These are phyloP conservation scores for Neonectria magnoliae DNA, from an alignment of 2,329 filamentous ascomycete species.

Conservation along the genomic window DNA sequence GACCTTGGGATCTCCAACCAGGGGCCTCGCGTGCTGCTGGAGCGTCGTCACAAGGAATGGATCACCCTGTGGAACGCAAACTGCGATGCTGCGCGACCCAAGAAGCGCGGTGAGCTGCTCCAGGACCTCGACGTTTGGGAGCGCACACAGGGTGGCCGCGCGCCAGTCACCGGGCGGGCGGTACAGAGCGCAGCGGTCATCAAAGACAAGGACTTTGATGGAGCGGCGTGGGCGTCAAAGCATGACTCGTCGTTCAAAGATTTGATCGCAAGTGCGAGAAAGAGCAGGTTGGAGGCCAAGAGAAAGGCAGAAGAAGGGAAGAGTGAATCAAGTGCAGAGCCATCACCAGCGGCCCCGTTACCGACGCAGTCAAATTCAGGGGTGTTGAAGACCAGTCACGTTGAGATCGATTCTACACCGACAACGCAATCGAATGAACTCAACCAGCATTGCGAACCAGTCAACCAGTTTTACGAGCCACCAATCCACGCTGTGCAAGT, in stretches of 20 bases:
- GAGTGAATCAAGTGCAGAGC: constrained; percentile 17
- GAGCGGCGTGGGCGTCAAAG: constrained; percentile 75
- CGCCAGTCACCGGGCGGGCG: constrained; percentile 50
- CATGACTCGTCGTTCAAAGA: constrained; percentile 81
- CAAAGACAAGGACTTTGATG: constrained; percentile 90
- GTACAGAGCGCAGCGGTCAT: constrained; percentile 59
- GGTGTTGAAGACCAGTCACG: neutral
- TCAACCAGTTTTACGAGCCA: neutral
- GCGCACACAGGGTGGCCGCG: constrained; percentile 75
- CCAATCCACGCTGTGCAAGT: neutral
- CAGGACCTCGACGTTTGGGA: constrained; percentile 90
- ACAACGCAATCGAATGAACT: neutral
- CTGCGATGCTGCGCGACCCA: constrained; percentile 82
- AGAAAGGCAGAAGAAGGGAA: constrained; percentile 41
- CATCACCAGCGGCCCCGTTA: neutral
- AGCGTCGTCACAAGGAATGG: constrained; percentile 90
- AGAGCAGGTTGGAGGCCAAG: constrained; percentile 58
- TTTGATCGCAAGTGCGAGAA: constrained; percentile 79
- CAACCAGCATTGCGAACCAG: too few relatives aligned
- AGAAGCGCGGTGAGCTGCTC: constrained; percentile 75
- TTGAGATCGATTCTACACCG: neutral
- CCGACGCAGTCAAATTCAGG: neutral
- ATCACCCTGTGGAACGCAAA: constrained; percentile 97
- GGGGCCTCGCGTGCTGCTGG: constrained; percentile 76
- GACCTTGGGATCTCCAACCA: constrained; percentile 81